Conservation (phyloP, 2,329 filamentous ascomycete genomes). For the Microdochium trichocladiopsis region DNA sequence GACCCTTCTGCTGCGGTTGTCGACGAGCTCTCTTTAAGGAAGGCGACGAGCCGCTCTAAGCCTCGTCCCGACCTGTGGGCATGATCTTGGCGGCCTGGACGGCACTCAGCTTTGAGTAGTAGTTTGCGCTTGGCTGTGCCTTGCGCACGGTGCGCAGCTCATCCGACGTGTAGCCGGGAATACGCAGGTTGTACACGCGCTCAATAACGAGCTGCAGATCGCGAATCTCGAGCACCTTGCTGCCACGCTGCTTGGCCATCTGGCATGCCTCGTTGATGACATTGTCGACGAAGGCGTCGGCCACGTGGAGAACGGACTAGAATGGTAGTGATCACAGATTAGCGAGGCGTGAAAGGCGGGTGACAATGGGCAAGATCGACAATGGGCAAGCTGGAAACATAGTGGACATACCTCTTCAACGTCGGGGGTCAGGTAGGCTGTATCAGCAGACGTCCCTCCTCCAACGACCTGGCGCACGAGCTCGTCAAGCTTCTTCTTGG, state of each 20-base stretch:
- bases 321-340: slow-evolving; percentile 9
- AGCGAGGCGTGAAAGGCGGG: background rate
- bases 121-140: slow-evolving; percentile 78
- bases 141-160: slow-evolving; percentile 93
- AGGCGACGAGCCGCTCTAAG: slow-evolving; percentile 16
- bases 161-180: slow-evolving; percentile 90
- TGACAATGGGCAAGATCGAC: slow-evolving; percentile 2
- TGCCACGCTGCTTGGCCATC: slow-evolving; percentile 87
- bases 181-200: slow-evolving; percentile 81
- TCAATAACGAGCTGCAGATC: slow-evolving; percentile 80
- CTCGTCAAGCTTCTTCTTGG: slow-evolving; percentile 96
- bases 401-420: slow-evolving; percentile 75
- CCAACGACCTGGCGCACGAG: slow-evolving; percentile 91
- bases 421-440: slow-evolving; percentile 77
- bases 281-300: slow-evolving; percentile 91
- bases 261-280: slow-evolving; percentile 82
- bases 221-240: slow-evolving; percentile 82
- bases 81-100: slow-evolving; percentile 88
- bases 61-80: slow-evolving; percentile 47
- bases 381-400: too few relatives aligned
- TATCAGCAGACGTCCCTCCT: slow-evolving; percentile 62
- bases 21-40: background rate
- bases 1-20: background rate
- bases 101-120: slow-evolving; percentile 96
- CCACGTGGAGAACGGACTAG: slow-evolving; percentile 79